Conservation (phyloP, 75 land plant species). For the Cryptomeria japonica region DNA sequence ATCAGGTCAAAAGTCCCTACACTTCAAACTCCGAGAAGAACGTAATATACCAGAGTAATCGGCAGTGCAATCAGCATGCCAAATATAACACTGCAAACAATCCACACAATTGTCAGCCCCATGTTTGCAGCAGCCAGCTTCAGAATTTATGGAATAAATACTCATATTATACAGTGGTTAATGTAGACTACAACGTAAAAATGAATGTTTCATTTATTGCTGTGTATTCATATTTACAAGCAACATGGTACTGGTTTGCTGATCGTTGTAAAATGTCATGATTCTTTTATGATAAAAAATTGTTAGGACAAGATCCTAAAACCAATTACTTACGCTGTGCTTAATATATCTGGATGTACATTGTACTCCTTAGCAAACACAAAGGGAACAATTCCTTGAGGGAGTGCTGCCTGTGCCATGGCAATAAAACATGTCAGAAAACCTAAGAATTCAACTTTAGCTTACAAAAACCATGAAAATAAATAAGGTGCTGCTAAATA, state of each 20-base stretch:
- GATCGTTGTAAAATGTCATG: not conserved
- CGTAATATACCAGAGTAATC: slow-evolving; percentile 32
- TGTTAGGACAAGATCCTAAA: not conserved
- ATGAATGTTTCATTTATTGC: not conserved
- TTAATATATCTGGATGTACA: slow-evolving; percentile 93
- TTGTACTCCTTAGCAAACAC: slow-evolving; percentile 99
- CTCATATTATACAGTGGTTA: not conserved
- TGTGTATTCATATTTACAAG: not conserved
- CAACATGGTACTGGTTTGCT: not conserved
- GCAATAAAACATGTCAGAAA: not conserved
- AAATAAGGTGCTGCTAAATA: not conserved
- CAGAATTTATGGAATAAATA: not conserved
- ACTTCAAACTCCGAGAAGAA: slow-evolving; percentile 23
- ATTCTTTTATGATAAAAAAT: not conserved
- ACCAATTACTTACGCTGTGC: slow-evolving; percentile 71
- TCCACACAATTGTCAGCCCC: not conserved
- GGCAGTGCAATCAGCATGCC: slow-evolving; percentile 37
- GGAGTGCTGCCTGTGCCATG: slow-evolving; percentile 83
- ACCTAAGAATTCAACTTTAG: not conserved
- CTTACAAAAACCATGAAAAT: not conserved
- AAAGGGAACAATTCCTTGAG: slow-evolving; percentile 98
- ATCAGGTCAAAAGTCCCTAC: not conserved
- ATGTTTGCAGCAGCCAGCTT: not conserved
- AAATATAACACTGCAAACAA: slow-evolving; percentile 30
- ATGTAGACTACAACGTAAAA: not conserved